Evolutionary conservation across 306 rosid species (phyloP), one percentile per base, ranked within the genome.

Genomic region (Casuarina cunninghamiana): DNA sequence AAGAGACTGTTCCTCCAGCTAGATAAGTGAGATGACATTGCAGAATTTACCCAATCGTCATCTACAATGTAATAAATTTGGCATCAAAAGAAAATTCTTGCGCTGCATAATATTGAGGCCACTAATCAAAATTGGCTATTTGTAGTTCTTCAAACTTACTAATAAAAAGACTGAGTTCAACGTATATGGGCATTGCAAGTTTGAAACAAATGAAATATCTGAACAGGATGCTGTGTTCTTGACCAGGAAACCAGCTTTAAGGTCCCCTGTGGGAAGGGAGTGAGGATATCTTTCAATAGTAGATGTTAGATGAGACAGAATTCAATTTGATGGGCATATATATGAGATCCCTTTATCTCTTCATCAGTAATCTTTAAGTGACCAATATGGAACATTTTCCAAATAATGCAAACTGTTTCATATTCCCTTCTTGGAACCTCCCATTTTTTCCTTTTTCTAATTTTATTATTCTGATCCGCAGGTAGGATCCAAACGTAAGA

Each of bases 401-500:
- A 32, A 60, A 60, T 45, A 45, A 45, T 69, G 13, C 37, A 32
- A 46, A 65, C 75, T 61, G 58, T 71, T 53, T 53, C 58, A 72
- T 72, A 62, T 50, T 16, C 32, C 46, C 2, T 17, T 16, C 42
- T 48, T 61, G 48, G 77, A 48, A 12, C 4, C n/a, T 35, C 7
- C 3, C 9, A 35, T 2, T 1, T 15, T 41, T 35, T 2, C 10
- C 11, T 66, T 3, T 3, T 37, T 46, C 35, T 50, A 67, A 65
- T n/a, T 69, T 38, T 71, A 61, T 12, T 26, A 39, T 66, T 75
- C 46, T 57, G 50, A 73, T 86, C 74, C 73, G 55, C 88, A 92
- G 97, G 87, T 55, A 57, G 93, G 91, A 72, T 78, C 82, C 32
- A 95, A 95, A 82, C 93, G 98, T 11, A 89, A 89, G 89, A 86